These are phyloP conservation scores for Larix sibirica DNA, from an alignment of 83 land plant species.

Conservation along the genomic window DNA sequence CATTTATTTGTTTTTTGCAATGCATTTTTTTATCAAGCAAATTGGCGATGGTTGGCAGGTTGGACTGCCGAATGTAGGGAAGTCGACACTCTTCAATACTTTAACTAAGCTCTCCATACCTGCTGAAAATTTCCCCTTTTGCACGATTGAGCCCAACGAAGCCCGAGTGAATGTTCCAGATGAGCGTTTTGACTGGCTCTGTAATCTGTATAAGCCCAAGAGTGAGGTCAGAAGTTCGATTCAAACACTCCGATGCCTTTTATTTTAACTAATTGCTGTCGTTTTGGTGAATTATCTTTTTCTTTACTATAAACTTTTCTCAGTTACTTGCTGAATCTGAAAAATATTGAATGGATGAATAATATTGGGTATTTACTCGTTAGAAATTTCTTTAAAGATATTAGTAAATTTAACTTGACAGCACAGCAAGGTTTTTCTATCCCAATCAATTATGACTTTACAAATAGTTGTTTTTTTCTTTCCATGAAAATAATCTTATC, in stretches of 20 bases:
- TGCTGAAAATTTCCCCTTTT: constrained; percentile 97
- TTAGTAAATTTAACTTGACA: no score
- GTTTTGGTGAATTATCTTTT: not conserved
- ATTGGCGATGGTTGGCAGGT: constrained; percentile 52
- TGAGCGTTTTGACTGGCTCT: constrained; percentile 98
- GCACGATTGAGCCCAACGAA: constrained; percentile 99
- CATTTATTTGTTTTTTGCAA: not conserved
- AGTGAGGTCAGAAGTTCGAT: constrained; percentile 74
- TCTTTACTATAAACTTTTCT: not conserved
- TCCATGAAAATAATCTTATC: no score
- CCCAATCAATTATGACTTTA: no score
- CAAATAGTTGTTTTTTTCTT: no score
- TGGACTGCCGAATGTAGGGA: constrained; percentile 99
- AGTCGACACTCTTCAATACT: constrained; percentile 97
- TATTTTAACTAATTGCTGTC: constrained; percentile 10
- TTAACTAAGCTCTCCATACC: constrained; percentile 97
- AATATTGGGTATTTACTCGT: no score
- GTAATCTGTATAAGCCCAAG: constrained; percentile 88
- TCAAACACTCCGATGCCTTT: not conserved
- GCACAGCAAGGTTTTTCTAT: no score
- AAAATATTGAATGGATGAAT: no score
- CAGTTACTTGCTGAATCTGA: no score
- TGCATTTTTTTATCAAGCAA: not conserved
- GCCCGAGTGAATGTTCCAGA: constrained; percentile 95
- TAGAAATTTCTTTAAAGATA: no score